Percentiles rank a stretch among this genome's conserved stretches.
Evolutionary conservation across 495 filamentous ascomycete species (phyloP).

Genomic region (Pyronema domesticum): DNA sequence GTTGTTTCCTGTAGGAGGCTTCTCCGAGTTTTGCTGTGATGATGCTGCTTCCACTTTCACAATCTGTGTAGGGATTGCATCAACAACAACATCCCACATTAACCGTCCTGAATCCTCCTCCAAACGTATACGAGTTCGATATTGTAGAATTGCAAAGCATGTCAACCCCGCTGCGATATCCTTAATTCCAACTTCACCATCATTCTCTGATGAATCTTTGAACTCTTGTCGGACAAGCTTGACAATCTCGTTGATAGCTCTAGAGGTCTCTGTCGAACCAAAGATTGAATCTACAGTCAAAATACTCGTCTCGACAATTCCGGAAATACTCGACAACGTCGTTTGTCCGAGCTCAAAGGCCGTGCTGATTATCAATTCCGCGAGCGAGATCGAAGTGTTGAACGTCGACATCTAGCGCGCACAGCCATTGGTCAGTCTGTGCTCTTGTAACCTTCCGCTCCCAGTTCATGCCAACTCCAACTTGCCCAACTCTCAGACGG

Average conservation of each 20-base stretch:
- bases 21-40: neutral
- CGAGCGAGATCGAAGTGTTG: constrained; percentile 23
- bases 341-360: constrained; percentile 54
- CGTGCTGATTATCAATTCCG: constrained; percentile 28
- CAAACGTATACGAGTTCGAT: constrained; percentile 42
- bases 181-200: constrained; percentile 45
- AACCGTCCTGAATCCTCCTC: constrained; percentile 33
- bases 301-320: constrained; percentile 47
- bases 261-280: constrained; percentile 59
- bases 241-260: constrained; percentile 65
- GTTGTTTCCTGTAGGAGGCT: neutral
- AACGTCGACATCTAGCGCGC: neutral
- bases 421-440: neutral
- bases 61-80: constrained; percentile 28
- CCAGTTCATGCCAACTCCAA: neutral
- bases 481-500: neutral
- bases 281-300: constrained; percentile 55
- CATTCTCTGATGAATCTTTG: constrained; percentile 38
- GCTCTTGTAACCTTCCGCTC: neutral
- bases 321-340: constrained; percentile 40
- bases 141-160: constrained; percentile 54
- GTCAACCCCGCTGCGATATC: constrained; percentile 51
- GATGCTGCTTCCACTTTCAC: neutral
- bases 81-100: constrained; percentile 67
- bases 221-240: constrained; percentile 57